Conservation (phyloP, 495 filamentous ascomycete genomes). For the Podospora pseudoanserina region DNA sequence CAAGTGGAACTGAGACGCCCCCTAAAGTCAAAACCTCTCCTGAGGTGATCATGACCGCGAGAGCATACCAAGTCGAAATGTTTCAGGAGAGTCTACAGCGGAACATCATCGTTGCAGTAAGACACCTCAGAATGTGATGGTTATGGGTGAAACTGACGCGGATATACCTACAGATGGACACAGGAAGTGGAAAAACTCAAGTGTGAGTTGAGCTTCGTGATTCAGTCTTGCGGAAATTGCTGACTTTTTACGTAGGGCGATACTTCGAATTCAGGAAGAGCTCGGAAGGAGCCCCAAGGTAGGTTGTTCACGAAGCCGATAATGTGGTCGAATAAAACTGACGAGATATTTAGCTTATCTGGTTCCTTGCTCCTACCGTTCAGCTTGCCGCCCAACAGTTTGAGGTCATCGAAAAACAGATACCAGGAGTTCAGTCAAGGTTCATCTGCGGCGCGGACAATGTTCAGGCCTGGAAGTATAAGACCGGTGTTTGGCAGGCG, state of each 20-base stretch:
- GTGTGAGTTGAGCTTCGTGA: slow-evolving; percentile 55
- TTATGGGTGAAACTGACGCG: neutral
- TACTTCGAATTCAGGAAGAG: slow-evolving; percentile 71
- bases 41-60: slow-evolving; percentile 42
- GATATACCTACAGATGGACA: slow-evolving; percentile 67
- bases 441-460: slow-evolving; percentile 65
- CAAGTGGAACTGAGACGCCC: slow-evolving; percentile 8
- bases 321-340: slow-evolving; percentile 14
- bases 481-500: slow-evolving; percentile 61
- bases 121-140: slow-evolving; percentile 17
- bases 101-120: slow-evolving; percentile 82
- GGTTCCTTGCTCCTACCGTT: slow-evolving; percentile 83
- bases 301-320: neutral
- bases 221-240: neutral
- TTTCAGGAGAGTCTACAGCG: slow-evolving; percentile 70
- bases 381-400: slow-evolving; percentile 71
- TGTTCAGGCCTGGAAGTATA: slow-evolving; percentile 74
- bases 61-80: slow-evolving; percentile 90
- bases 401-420: slow-evolving; percentile 56
- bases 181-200: slow-evolving; percentile 87
- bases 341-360: slow-evolving; percentile 57
- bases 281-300: slow-evolving; percentile 68
- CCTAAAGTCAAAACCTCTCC: slow-evolving; percentile 7
- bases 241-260: slow-evolving; percentile 52
- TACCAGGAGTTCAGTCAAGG: slow-evolving; percentile 60